Evolutionary conservation across 2,329 filamentous ascomycete species (phyloP).

Genomic region (Aaosphaeria pasadenensis): DNA sequence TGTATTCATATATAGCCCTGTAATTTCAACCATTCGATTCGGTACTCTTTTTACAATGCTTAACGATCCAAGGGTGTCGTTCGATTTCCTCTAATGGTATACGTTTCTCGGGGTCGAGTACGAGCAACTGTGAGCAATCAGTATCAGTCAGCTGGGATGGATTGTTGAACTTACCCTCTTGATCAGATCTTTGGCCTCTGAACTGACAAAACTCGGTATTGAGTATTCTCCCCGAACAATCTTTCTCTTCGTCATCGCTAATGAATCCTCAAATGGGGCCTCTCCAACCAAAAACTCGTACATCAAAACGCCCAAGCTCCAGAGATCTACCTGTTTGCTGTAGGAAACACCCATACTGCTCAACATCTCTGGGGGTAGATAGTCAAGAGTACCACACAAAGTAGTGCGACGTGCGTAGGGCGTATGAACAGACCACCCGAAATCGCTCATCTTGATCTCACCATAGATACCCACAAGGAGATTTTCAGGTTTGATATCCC

Average conservation of each 20-base stretch:
- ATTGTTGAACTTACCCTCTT: slow-evolving; percentile 63
- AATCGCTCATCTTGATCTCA: slow-evolving; percentile 98
- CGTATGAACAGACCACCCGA: slow-evolving; percentile 97
- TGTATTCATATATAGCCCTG: too few species aligned
- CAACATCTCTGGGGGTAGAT: slow-evolving; percentile 97
- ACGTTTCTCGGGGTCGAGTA: slow-evolving; percentile 90
- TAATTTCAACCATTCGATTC: too few species aligned
- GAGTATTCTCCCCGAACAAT: slow-evolving; percentile 91
- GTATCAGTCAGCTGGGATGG: slow-evolving; percentile 1
- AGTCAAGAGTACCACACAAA: slow-evolving; percentile 96
- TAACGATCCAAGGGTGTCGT: slow-evolving; percentile 92
- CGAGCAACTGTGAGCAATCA: slow-evolving; percentile 53
- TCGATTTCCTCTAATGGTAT: slow-evolving; percentile 87
- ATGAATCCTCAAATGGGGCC: slow-evolving; percentile 94
- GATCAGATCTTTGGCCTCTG: slow-evolving; percentile 88
- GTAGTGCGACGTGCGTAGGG: slow-evolving; percentile 91
- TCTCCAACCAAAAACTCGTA: slow-evolving; percentile 97
- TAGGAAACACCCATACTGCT: slow-evolving; percentile 83
- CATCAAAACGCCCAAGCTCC: slow-evolving; percentile 90
- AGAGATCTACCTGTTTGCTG: slow-evolving; percentile 92
- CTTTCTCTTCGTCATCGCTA: slow-evolving; percentile 87
- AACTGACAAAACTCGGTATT: slow-evolving; percentile 83
- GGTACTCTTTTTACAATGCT: slow-evolving; percentile 67
- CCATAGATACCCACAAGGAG: slow-evolving; percentile 94
- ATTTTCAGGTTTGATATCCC: slow-evolving; percentile 97